phyloP scores from a whole-genome alignment of 108 stramenopile species.

The Cyclotella distinguenda region DNA sequence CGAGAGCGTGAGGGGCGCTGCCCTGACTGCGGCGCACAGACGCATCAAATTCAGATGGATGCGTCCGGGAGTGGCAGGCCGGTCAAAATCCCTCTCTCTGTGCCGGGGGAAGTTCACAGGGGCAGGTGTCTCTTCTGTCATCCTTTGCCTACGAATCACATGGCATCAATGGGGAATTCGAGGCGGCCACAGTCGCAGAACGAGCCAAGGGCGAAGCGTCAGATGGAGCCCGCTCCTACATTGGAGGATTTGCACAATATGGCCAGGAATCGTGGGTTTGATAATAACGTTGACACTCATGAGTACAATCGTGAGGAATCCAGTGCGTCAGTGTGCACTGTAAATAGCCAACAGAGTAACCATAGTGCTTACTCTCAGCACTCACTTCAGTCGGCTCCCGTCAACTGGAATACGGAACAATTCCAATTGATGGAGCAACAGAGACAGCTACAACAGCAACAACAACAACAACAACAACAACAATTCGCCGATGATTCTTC shows the following conservation, averaged over 20 bases:
- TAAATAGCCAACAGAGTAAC: conserved; percentile 22
- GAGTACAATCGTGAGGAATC: conserved; percentile 1
- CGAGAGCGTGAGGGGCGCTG: conserved; percentile 52
- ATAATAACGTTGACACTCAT: neutral
- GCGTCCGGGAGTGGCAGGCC: conserved; percentile 6
- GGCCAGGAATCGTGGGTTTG: conserved; percentile 4
- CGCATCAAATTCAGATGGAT: conserved; percentile 48
- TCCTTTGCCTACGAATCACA: conserved; percentile 33
- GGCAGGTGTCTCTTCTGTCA: conserved; percentile 62
- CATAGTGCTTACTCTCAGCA: conserved; percentile 35
- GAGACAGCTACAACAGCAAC: conserved; percentile 20
- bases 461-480: conserved; percentile 10
- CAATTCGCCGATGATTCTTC: conserved; percentile 31
- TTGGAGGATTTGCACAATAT: conserved; percentile 8
- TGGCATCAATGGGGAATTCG: neutral
- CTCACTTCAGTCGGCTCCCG: conserved; percentile 36
- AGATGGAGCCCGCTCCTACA: conserved; percentile 4
- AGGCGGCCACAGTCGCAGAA: neutral
- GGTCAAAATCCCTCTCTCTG: conserved; percentile 48
- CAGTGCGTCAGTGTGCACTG: conserved; percentile 27
- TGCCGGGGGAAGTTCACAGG: conserved; percentile 53
- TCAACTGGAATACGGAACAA: conserved; percentile 13
- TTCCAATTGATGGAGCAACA: conserved; percentile 14
- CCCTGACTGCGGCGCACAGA: conserved; percentile 51
- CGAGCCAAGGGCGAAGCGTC: neutral